Conservation (phyloP, 441 rosid genomes). For the Monsonia emarginata region DNA sequence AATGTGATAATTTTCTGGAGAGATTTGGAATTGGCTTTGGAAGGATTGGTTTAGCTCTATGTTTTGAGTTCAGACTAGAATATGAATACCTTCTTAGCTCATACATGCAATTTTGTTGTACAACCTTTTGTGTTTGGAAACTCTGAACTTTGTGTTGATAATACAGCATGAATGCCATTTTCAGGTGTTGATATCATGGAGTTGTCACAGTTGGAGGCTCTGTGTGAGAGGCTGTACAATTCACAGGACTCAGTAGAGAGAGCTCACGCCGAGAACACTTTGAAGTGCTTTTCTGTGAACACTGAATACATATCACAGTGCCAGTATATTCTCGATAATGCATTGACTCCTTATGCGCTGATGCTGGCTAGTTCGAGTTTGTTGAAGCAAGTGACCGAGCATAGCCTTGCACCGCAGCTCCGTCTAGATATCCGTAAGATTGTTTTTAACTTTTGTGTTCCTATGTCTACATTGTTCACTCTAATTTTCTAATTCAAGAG, state of each 20-base stretch:
- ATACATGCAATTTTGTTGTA: not conserved
- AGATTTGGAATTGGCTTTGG: not conserved
- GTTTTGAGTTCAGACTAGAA: not conserved
- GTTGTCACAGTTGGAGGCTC: conserved; percentile 87
- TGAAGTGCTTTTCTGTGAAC: conserved; percentile 82
- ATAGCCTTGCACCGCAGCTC: conserved; percentile 68
- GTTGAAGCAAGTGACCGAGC: conserved; percentile 94
- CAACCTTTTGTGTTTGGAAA: not conserved
- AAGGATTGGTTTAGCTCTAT: not conserved
- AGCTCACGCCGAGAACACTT: conserved; percentile 83
- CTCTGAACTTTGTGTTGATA: not conserved
- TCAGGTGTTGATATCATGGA: conserved; percentile 51
- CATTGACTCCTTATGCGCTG: conserved; percentile 84
- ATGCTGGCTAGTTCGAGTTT: conserved; percentile 99
- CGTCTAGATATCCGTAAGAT: conserved; percentile 84
- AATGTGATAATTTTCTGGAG: not conserved
- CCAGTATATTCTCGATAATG: conserved; percentile 95
- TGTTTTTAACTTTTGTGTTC: not conserved
- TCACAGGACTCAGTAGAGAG: conserved; percentile 90
- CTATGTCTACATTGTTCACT: not conserved
- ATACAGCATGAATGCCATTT: not conserved
- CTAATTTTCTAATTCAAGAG: not conserved
- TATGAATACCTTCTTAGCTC: not conserved
- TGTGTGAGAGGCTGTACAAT: conserved; percentile 88
- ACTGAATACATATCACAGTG: conserved; percentile 90